phyloP scores from a whole-genome alignment of 2,329 filamentous ascomycete genomes.

The Aspergillus sp. region DNA sequence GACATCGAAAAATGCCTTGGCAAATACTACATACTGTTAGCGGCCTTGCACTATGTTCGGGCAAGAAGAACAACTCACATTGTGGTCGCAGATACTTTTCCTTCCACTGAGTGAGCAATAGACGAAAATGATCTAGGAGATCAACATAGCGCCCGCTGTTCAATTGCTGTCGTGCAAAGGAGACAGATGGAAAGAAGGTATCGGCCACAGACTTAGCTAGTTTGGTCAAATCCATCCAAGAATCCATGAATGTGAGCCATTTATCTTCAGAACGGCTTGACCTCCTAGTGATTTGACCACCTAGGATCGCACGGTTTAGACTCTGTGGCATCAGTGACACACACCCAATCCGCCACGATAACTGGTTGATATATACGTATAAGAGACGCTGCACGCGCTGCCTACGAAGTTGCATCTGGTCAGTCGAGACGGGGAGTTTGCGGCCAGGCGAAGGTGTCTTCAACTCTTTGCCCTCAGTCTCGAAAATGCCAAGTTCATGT shows the following conservation, averaged over 20 bases:
- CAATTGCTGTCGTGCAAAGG: constrained; percentile 28
- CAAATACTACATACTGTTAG: constrained; percentile 13
- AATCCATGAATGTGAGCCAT: constrained; percentile 46
- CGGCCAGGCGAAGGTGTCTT: constrained; percentile 9
- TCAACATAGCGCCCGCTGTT: constrained; percentile 45
- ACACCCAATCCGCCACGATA: constrained; percentile 45
- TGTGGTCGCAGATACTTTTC: constrained; percentile 27
- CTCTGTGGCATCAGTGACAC: constrained; percentile 45
- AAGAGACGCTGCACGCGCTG: constrained; percentile 32
- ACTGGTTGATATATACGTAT: constrained; percentile 45
- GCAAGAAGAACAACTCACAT: constrained; percentile 6
- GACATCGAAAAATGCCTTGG: constrained; percentile 38
- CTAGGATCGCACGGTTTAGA: constrained; percentile 25
- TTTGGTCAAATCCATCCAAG: constrained; percentile 43
- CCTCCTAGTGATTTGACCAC: constrained; percentile 20
- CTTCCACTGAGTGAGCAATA: constrained; percentile 31
- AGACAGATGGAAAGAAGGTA: constrained; percentile 42
- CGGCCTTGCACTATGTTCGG: too few relatives aligned
- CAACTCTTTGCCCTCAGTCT: constrained; percentile 32
- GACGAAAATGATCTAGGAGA: constrained; percentile 37
- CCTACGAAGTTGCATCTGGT: constrained; percentile 25
- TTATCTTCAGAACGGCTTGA: constrained; percentile 37
- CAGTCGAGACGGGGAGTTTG: constrained; percentile 20
- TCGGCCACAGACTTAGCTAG: constrained; percentile 46
- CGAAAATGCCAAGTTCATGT: constrained; percentile 46